phyloP scores from a whole-genome alignment of 73 alveolate genomes.

The Diophrys sp. region DNA sequence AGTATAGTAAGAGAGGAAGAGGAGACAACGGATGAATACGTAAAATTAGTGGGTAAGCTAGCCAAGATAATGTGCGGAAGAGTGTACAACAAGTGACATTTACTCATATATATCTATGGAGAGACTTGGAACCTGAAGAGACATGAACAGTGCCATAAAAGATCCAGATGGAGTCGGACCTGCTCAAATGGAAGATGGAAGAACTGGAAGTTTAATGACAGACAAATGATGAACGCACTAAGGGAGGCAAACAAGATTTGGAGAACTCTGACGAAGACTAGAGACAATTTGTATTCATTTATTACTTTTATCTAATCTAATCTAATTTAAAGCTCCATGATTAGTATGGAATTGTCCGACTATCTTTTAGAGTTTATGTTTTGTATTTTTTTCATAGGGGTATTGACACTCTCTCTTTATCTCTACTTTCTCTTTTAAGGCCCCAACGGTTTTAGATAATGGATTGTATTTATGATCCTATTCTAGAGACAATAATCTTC shows the following conservation, averaged over 20 bases:
- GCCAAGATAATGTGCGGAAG: too few species aligned
- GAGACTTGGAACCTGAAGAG: too few species aligned
- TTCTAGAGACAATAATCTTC: background rate
- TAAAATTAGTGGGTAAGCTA: too few species aligned
- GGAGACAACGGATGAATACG: too few species aligned
- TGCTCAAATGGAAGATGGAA: too few species aligned
- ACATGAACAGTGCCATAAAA: too few species aligned
- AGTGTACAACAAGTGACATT: too few species aligned
- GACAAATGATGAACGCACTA: background rate
- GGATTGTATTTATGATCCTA: background rate
- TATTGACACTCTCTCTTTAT: background rate
- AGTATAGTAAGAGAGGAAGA: too few species aligned
- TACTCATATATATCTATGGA: too few species aligned
- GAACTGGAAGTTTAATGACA: background rate
- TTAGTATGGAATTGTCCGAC: background rate
- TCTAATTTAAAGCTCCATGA: too few species aligned
- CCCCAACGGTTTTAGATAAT: background rate
- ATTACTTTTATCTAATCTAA: too few species aligned
- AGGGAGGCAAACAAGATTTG: background rate
- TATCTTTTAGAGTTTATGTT: background rate
- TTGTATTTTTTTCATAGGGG: background rate
- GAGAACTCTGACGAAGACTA: background rate
- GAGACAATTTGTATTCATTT: background rate
- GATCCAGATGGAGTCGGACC: too few species aligned
- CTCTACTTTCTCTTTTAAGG: background rate